These are phyloP conservation scores for Magnusiomyces fungicola DNA, from an alignment of 1,139 yeast genomes.

Conservation along the genomic window DNA sequence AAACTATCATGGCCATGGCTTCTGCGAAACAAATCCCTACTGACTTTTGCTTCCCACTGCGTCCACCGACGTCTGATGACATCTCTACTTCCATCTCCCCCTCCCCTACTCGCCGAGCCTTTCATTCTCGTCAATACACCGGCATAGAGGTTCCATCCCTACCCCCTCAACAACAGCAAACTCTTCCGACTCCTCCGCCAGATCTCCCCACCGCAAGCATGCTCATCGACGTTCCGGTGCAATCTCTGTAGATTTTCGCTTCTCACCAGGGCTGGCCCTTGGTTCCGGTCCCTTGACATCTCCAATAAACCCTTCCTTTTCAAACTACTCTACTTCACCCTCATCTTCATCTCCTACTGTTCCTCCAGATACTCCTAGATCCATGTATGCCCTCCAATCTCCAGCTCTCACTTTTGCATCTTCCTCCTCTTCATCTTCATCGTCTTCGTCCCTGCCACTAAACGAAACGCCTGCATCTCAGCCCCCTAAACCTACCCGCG, in stretches of 20 bases:
- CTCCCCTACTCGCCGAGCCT: background rate
- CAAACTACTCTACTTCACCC: conserved; percentile 2
- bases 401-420: conserved; percentile 22
- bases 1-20: no score
- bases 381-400: conserved; percentile 17
- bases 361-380: background rate
- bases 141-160: conserved; percentile 12
- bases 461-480: no score
- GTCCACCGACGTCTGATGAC: background rate
- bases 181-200: background rate
- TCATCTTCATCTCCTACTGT: conserved; percentile 1
- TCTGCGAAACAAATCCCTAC: conserved; percentile 8
- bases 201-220: conserved; percentile 18
- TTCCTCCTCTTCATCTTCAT: conserved; percentile 15
- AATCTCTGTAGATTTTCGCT: conserved; percentile 23
- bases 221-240: conserved; percentile 34
- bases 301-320: background rate
- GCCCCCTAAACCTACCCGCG: conserved; percentile 8
- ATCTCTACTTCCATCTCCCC: background rate
- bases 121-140: conserved; percentile 8
- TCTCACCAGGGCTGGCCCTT: conserved; percentile 4
- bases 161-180: background rate
- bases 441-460: conserved; percentile 11
- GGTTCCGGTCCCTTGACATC: background rate
- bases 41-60: conserved; percentile 14